phyloP scores from a whole-genome alignment of 1,284 basidiomycete species.

The Apiotrichum sp. region DNA sequence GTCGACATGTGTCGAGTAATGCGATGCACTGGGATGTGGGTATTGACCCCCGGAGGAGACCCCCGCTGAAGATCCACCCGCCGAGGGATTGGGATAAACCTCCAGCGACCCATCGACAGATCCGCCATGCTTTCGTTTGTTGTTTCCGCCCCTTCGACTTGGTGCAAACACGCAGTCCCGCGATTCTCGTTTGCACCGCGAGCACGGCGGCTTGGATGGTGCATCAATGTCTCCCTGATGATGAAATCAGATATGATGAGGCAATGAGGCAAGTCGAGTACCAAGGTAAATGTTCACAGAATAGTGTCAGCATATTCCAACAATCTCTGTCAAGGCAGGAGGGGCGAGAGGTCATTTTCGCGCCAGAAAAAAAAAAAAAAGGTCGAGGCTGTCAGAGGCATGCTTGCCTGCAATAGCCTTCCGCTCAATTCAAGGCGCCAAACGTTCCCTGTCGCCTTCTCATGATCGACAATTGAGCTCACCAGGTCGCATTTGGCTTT shows the following conservation, averaged over 20 bases:
- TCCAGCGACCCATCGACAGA: background rate
- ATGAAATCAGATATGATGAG: background rate
- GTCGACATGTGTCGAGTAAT: conserved; percentile 6
- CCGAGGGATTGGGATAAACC: background rate
- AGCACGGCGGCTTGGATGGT: conserved; percentile 48
- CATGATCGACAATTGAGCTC: background rate
- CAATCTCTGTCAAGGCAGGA: no score
- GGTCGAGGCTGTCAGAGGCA: background rate
- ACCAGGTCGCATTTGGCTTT: conserved; percentile 43
- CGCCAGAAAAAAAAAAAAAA: no score
- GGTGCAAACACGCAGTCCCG: conserved; percentile 48
- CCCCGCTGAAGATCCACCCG: background rate
- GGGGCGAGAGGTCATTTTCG: no score
- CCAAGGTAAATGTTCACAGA: no score
- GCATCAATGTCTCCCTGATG: conserved; percentile 46
- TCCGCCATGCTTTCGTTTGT: conserved; percentile 27
- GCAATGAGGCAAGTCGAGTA: no score
- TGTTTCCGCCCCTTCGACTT: conserved; percentile 41
- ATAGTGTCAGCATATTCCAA: no score
- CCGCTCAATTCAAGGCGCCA: no score
- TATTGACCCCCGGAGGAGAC: background rate
- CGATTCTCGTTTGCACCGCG: conserved; percentile 47
- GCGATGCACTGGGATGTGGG: background rate
- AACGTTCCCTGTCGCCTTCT: no score
- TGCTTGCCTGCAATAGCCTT: no score